Conservation (phyloP, 768 basidiomycete genomes). For the Lactarius sanguifluus region DNA sequence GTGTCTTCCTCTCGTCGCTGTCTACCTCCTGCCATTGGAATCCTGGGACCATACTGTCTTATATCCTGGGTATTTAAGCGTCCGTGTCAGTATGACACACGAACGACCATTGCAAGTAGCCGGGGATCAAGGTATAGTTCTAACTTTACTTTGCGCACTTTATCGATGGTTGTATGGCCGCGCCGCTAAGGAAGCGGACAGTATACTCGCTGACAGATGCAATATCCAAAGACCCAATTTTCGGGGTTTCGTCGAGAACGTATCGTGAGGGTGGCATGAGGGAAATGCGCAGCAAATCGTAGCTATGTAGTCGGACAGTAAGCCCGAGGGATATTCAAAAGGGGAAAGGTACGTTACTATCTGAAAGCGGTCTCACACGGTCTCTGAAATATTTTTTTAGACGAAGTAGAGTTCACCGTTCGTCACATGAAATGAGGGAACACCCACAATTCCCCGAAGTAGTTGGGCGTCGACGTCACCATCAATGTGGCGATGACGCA, state of each 20-base stretch:
- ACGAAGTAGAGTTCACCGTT: too few species aligned
- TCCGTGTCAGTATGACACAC: not conserved
- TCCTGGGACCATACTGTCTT: not conserved
- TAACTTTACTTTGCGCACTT: not conserved
- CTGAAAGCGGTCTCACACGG: too few species aligned
- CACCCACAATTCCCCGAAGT: too few species aligned
- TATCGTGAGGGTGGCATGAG: too few species aligned
- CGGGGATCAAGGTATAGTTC: not conserved
- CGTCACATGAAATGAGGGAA: too few species aligned
- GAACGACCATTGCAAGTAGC: not conserved
- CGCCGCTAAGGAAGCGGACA: not conserved
- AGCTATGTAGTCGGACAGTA: not conserved
- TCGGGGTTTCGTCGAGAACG: not conserved
- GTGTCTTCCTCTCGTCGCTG: not conserved
- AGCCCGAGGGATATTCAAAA: not conserved
- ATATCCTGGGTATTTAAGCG: not conserved
- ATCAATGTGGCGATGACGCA: too few species aligned
- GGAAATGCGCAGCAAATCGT: not conserved
- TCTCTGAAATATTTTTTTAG: too few species aligned
- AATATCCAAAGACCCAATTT: not conserved
- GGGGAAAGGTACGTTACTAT: too few species aligned
- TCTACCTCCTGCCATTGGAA: not conserved
- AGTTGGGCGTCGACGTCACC: too few species aligned
- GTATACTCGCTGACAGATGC: not conserved
- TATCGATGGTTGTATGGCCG: not conserved